Base-by-base conservation (phyloP, 2,329 filamentous ascomycete genomes). In the Cladophialophora bantiana region DNA sequence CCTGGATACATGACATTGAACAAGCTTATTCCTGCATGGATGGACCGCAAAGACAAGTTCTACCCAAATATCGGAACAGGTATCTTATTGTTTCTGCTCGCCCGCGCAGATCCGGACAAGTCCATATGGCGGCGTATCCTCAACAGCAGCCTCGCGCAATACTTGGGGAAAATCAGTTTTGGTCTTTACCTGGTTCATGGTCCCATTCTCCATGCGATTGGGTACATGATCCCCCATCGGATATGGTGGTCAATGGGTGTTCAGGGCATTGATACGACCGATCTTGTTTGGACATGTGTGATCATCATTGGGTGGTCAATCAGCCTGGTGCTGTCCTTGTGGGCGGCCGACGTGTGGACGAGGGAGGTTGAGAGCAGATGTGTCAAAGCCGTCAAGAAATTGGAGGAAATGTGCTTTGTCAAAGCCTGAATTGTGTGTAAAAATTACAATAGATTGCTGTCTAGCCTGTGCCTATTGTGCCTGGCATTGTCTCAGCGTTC, bases 281-380 rank as follows among this genome's bases (percentile, higher is more conserved):
- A 80, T 57, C 73, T 76, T 32, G 75, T 77, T 59, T 81, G 79
- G 69, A 77, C 76, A 26, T 64, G 77, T 18, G 79, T 78, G 0
- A 77, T 80, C 55, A 58, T 78, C 2, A 73, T 81, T 34, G 79
- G 79, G 18, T 82, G 79, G 79, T 52, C 73, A 13, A 77, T 81
- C 58, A 81, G 78, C 65, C 70, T 82, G 12, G 73, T 76, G 6
- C 62, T 80, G 34, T 75, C 83, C 0, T 78, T 88, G 5, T 88
- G 85, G 82, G 78, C 81, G 4, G 83, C 84, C 1, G 87, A 89
- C 74, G 64, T 89, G 3, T 88, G 70, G 71, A 66, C 59, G 7
- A 57, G 70, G 34, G 71, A 73, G 60, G 69, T 73, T 6, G 71
- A 73, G 50, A 63, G 68, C 20, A 53, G 70, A 18, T 72, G 71